Base-by-base conservation (phyloP, 2,329 filamentous ascomycete genomes). In the Fusarium phyllophilum region DNA sequence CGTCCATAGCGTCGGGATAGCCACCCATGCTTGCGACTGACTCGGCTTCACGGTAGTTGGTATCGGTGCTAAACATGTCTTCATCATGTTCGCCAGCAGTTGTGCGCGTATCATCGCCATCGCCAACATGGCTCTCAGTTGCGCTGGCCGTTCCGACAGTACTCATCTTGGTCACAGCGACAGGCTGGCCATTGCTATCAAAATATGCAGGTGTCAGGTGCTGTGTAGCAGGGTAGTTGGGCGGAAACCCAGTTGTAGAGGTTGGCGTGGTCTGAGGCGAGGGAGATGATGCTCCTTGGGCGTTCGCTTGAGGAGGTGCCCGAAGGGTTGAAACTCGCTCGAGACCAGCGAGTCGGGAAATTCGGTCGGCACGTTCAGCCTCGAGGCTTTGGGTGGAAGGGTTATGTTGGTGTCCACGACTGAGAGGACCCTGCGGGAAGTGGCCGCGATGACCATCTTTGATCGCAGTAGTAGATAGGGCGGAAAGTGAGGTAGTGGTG, bases 371-470 rank as follows among this genome's bases (percentile, higher is more conserved):
- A 76, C 95, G 94, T 83, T 97, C 95, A 72, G 95, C 95, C 78
- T 97, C 95, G 69, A 96, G 91, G 78, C 92, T 96, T 75, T 89
- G 92, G 61, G 90, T 89, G 12, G 89, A 83, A 75, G 88, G 85
- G 77, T 89, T 86, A 79, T 90, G 86, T 78, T 90, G 83, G 81
- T 91, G 85, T 77, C 89, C 85, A 57, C 90, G 89, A 70, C 86
- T 86, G 64, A 88, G 86, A 66, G 83, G 77, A 14, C 80, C 80
- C 29, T 91, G 88, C 34, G 91, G 89, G 34, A 92, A 88, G 80
- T 95, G 91, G 73, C 96, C 96, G 69, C 94, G 93, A 80, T 98
- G 94, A 77, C 96, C 96, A 81, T 98, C 96, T 84, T 98, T 97
- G 87, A 97, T 97, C 58, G 96, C 96, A 18, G 94, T 96, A 24